Conservation (phyloP, 768 basidiomycete species). For the Pisolithus microcarpus region DNA sequence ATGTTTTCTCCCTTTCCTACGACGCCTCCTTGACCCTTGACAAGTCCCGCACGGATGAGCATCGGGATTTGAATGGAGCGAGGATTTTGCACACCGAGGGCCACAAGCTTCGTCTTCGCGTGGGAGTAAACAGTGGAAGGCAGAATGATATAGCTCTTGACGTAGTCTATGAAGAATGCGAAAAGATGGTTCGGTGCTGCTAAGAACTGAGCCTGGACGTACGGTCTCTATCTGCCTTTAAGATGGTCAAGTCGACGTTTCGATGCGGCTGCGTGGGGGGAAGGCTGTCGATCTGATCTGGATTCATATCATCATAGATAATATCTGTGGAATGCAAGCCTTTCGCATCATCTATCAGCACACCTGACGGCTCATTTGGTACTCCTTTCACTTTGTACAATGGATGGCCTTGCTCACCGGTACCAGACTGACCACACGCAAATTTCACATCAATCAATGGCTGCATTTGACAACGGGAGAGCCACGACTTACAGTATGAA, state of each 20-base stretch:
- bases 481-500: constrained; percentile 51
- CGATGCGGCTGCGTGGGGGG: constrained; percentile 41
- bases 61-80: constrained; percentile 22
- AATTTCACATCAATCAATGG: neutral
- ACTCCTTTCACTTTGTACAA: too few species aligned
- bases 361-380: constrained; percentile 20
- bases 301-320: constrained; percentile 45
- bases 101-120: constrained; percentile 12
- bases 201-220: neutral
- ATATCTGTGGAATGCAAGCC: constrained; percentile 32
- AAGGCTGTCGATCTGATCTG: constrained; percentile 40
- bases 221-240: constrained; percentile 46
- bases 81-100: constrained; percentile 14
- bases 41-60: constrained; percentile 16
- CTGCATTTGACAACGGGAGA: neutral
- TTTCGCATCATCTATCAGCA: constrained; percentile 38
- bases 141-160: constrained; percentile 41
- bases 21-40: constrained; percentile 14
- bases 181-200: neutral
- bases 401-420: constrained; percentile 26
- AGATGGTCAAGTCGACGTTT: constrained; percentile 40
- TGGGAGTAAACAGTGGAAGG: constrained; percentile 31
- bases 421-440: constrained; percentile 37
- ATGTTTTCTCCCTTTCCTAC: constrained; percentile 23
- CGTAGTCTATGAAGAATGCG: constrained; percentile 30